Conservation (phyloP, 163 green algal genomes). For the Smithsoniella earleae region DNA sequence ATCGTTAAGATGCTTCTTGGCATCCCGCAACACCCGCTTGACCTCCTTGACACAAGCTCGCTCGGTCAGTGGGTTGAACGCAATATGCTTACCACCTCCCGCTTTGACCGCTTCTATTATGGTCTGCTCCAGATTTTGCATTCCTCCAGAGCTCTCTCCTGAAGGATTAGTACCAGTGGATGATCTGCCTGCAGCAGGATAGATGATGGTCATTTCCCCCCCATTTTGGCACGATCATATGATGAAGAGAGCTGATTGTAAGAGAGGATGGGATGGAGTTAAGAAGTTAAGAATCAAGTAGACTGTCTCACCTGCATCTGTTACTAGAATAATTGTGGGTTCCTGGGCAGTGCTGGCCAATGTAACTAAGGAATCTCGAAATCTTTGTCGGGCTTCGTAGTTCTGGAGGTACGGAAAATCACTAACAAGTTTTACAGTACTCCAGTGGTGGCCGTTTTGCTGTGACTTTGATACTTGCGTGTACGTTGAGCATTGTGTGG, state of each 20-base stretch:
- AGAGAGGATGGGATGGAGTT: neutral
- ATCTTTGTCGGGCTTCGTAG: neutral
- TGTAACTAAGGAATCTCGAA: neutral
- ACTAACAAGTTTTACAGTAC: neutral
- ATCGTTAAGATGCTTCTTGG: neutral
- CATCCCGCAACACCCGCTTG: slow-evolving; percentile 37
- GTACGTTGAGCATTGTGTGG: neutral
- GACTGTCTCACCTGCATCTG: neutral
- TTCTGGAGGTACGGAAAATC: slow-evolving; percentile 17
- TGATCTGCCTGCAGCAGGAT: neutral
- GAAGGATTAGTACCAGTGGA: neutral
- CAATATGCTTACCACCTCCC: slow-evolving; percentile 41
- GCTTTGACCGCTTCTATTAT: slow-evolving; percentile 44
- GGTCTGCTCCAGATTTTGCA: slow-evolving; percentile 47
- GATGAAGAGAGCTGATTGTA: neutral
- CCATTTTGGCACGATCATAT: neutral
- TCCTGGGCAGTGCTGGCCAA: neutral
- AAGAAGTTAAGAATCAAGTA: too few species aligned
- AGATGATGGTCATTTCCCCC: neutral
- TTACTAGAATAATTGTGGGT: slow-evolving; percentile 26
- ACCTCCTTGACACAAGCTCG: slow-evolving; percentile 49
- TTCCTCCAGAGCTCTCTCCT: neutral
- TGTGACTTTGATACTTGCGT: neutral
- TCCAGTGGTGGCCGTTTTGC: too few species aligned
- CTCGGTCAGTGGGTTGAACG: slow-evolving; percentile 64